Evolutionary conservation across 371 early-diverging fungal species (phyloP), one percentile per base, ranked within the genome.

Genomic region (Dichotomocladium elegans): DNA sequence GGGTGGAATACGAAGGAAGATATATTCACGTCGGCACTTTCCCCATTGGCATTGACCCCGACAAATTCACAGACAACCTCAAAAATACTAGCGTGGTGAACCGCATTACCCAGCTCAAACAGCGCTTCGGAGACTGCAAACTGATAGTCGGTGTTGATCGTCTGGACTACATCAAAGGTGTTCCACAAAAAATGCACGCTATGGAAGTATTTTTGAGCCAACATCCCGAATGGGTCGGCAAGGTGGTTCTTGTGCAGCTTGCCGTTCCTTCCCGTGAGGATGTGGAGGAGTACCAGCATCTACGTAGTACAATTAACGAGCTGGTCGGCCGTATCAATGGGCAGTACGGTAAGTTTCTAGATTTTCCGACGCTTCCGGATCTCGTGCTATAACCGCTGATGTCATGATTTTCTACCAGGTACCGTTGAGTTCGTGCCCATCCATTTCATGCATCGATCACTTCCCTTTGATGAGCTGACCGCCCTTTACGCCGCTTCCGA

Each of bases 161-260:
- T 46, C 81, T 99, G 42, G 99, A 99, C 73, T 99, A 99, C 67
- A 99, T 99, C 77, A 99, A 99, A 76, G 99, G 99, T 44, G 99
- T 99, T 21, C 99, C 99, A 10, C 98, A 99, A 63, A 73, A 98
- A 74, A 74, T 99, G 57, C 90, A 92, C 62, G 99, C 97, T 5
- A 87, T 96, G 48, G 96, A 99, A 64, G 83, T 90, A 27, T 96
- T 99, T 58, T 72, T 99, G 41, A 75, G 82, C 30, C 77, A 87
- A 47, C 86, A 98, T 63, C 96, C 95, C 1, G 96, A 99, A 64
- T 95, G 91, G 83, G 81, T 88, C 22, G 96, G 94, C 21, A 94
- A 94, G 58, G 91, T 91, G 2, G 97, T 96, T 1, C 79, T 99
- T 46, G 89, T 98, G 15, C 99, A 99, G 65, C 90, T 99, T 6